Conservation (phyloP, 2,329 filamentous ascomycete species). For the Aspergillus sp. region DNA sequence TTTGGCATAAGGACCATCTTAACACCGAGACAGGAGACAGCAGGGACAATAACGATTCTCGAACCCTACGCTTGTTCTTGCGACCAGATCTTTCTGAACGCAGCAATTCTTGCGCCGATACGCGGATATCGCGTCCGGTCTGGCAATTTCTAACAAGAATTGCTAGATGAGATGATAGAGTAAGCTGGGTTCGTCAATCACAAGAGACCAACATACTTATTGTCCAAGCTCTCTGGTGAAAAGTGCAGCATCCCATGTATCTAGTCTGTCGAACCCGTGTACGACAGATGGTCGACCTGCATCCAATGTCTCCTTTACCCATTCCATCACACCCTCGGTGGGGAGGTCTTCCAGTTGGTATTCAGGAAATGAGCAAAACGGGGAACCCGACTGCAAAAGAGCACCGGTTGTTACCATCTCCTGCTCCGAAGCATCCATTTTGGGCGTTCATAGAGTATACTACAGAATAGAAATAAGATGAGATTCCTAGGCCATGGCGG, state of each 20-base stretch:
- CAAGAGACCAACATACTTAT: slow-evolving; percentile 9
- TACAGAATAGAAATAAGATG: no score
- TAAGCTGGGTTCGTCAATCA: neutral
- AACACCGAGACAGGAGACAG: slow-evolving; percentile 11
- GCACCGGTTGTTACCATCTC: neutral
- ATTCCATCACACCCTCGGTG: slow-evolving; percentile 9
- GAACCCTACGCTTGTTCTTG: slow-evolving; percentile 2
- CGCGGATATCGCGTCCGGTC: slow-evolving; percentile 26
- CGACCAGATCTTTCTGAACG: slow-evolving; percentile 16
- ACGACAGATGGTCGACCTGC: slow-evolving; percentile 29
- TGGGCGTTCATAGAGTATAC: no score
- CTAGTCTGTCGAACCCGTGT: slow-evolving; percentile 25
- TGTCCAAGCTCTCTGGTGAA: slow-evolving; percentile 28
- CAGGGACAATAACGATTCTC: slow-evolving; percentile 14
- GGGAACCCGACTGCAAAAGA: slow-evolving; percentile 8
- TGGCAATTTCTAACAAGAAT: slow-evolving; percentile 30
- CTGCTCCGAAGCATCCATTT: neutral
- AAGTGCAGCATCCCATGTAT: slow-evolving; percentile 18
- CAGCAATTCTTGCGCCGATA: slow-evolving; percentile 27
- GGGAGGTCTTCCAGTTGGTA: slow-evolving; percentile 7
- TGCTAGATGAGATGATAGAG: slow-evolving; percentile 13
- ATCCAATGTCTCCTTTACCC: slow-evolving; percentile 24
- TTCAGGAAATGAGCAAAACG: slow-evolving; percentile 17
- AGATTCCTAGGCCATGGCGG: no score
- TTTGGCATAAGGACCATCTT: slow-evolving; percentile 10